Conservation (phyloP, 805 yeast genomes). For the Saccharomycodes ludwigii region DNA sequence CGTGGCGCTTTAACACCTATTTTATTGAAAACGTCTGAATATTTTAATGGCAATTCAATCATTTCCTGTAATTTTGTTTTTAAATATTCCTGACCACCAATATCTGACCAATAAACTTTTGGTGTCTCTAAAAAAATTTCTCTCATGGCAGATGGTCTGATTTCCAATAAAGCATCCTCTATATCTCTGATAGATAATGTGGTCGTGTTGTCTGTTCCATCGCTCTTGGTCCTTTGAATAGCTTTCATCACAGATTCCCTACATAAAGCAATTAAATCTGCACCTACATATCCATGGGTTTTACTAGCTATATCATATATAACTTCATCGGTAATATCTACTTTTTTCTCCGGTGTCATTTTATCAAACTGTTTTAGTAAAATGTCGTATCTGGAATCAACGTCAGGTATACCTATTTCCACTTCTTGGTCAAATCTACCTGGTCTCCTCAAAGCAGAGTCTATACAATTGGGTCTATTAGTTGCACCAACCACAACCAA, state of each 20-base stretch:
- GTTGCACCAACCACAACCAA: constrained; percentile 66
- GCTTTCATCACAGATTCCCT: constrained; percentile 83
- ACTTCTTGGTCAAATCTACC: constrained; percentile 86
- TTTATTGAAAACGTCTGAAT: constrained; percentile 59
- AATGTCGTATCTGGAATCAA: constrained; percentile 63
- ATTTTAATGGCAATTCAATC: constrained; percentile 82
- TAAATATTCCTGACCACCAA: constrained; percentile 85
- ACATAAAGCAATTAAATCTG: constrained; percentile 79
- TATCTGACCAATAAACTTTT: constrained; percentile 83
- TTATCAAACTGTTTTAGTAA: constrained; percentile 45
- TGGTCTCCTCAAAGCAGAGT: constrained; percentile 67
- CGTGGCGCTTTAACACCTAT: constrained; percentile 86
- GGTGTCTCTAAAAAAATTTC: constrained; percentile 93
- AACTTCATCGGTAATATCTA: constrained; percentile 36
- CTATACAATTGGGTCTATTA: constrained; percentile 56
- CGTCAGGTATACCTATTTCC: constrained; percentile 88
- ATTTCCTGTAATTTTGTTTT: constrained; percentile 78
- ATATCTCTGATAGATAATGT: constrained; percentile 45
- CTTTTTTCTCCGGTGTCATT: constrained; percentile 32
- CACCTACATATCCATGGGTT: constrained; percentile 97
- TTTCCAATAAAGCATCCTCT: constrained; percentile 60
- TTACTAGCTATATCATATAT: constrained; percentile 53
- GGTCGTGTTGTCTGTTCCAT: constrained; percentile 24
- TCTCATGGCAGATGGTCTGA: constrained; percentile 94
- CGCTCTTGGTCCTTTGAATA: constrained; percentile 36